Base-by-base conservation (phyloP, 371 early-diverging fungal species). In the Catenaria anguillulae region DNA sequence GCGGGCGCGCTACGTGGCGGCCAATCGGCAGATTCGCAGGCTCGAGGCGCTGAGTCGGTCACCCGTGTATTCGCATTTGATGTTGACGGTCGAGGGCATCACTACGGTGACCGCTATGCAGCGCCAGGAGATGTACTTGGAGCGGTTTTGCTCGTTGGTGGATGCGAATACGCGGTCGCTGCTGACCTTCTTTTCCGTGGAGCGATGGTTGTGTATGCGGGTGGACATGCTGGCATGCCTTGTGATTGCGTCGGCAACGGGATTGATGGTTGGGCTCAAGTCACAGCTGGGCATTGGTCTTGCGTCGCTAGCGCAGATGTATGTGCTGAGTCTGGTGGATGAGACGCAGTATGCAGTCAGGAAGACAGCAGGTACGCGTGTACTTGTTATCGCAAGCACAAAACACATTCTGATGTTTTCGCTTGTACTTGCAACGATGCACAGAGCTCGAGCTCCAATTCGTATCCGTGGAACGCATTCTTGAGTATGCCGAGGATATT, bases 181-280 rank as follows among this genome's bases (percentile, higher is more conserved):
- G n/a, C n/a, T n/a, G n/a, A n/a, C n/a, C n/a, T n/a, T n/a, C n/a
- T 50, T 21, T 23, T 29, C 31, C 29, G 52, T 50, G 29, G 52
- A 50, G 52, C 52, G 52, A 31, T 50, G 52, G 52, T 31, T 50
- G 52, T 50, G 52, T 31, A 13, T 50, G 52, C 52, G 31, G 29
- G 52, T 50, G 5, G 52, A 50, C 31, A 12, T 15, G 15, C 31
- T 50, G 15, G 52, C 52, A 23, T 50, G 52, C 52, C 15, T 29
- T 8, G 31, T 50, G 29, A 50, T 50, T 19, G 8, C 10, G 6
- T 8, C 29, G 15, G 19, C 52, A 17, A 6, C 52, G 12, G 31
- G 52, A 0, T 19, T 26, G 29, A 50, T 50, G 52, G 19, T 50
- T 8, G 52, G 15, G 15, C 10, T 50, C 15, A 50, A 50, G 17